These are phyloP conservation scores for Penstemon davidsonii DNA, from an alignment of 257 asterid species.

Conservation along the genomic window DNA sequence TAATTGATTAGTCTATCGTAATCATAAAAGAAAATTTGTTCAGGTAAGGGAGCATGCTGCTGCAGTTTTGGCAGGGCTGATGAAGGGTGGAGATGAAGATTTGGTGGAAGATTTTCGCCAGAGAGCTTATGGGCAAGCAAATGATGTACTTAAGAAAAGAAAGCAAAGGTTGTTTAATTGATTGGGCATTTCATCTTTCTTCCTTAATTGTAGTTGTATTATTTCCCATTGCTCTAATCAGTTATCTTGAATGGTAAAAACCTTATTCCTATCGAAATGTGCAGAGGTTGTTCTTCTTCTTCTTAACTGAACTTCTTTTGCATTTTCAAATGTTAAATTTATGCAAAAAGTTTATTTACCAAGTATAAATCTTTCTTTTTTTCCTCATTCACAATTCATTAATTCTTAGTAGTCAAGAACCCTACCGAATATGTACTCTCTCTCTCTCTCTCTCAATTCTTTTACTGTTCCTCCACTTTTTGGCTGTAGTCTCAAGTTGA, in stretches of 20 bases:
- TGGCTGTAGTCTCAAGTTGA: neutral
- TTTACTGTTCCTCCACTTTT: neutral
- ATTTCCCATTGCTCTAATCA: neutral
- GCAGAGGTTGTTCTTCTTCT: neutral
- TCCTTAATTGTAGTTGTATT: neutral
- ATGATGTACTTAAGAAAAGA: constrained; percentile 58
- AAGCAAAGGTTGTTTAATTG: constrained; percentile 53
- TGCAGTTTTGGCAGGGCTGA: constrained; percentile 95
- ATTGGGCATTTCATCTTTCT: constrained; percentile 21
- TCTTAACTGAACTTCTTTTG: neutral
- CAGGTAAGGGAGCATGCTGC: constrained; percentile 99
- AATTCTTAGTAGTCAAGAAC: neutral
- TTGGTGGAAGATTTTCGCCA: constrained; percentile 73
- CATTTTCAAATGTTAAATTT: neutral
- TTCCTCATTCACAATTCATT: neutral
- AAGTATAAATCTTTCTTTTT: neutral
- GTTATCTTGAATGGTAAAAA: constrained; percentile 15
- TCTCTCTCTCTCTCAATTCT: constrained; percentile 1
- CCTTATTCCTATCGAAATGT: neutral
- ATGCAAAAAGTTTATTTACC: neutral
- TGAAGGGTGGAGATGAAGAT: constrained; percentile 85
- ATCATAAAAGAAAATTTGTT: constrained; percentile 19
- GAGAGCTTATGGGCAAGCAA: constrained; percentile 86
- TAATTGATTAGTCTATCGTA: constrained; percentile 21
- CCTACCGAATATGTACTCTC: constrained; percentile 12